Base-by-base conservation (phyloP, 2,329 filamentous ascomycete genomes). In the Arachnopeziza araneosa region DNA sequence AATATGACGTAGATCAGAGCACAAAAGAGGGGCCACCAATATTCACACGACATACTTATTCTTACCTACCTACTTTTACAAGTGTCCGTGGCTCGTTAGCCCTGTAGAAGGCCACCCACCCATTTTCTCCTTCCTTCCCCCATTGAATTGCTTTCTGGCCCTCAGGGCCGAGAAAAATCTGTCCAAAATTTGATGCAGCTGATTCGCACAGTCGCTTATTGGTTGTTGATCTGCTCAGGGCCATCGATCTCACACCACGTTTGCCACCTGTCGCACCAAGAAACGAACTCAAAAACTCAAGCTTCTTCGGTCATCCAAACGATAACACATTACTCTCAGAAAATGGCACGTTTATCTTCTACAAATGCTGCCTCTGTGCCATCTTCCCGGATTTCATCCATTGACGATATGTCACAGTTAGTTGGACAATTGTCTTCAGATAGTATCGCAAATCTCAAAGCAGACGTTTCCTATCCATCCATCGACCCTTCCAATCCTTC, bases 381-480 rank as follows among this genome's bases (percentile, higher is more conserved):
- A 19, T 48, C 44, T 1, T 65, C 56, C 54, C 58, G 59, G n/a
- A 60, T 64, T 2, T 64, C 62, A 10, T 66, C 68, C 10, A 44
- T 63, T 6, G 65, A 67, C 24, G 62, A 58, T 26, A 53, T 58
- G 9, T 57, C 61, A 23, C 63, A 66, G 52, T 36, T 68, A 52
- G 60, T 62, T 21, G 66, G 64, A 19, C 61, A 65, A 55, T 49
- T 69, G 52, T 60, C 62, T 52, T 23, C 60, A 58, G 63, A 70
- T 48, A 66, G 68, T 2, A 60, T 66, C 50, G 64, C 63, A 9
- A 63, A 22, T 55, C 60, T 69, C 6, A 19, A 62, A 50, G 55
- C 53, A 24, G 64, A 67, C 24, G 53, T 52, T 17, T 32, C 56
- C 61, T 54, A 63, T n/a, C 9, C 6, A n/a, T 24, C 23, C 10